A percentile compares a stretch with the other conserved stretches of the same genome.
phyloP scores from a whole-genome alignment of 1,139 yeast genomes.

The Citeromyces hawaiiensis region DNA sequence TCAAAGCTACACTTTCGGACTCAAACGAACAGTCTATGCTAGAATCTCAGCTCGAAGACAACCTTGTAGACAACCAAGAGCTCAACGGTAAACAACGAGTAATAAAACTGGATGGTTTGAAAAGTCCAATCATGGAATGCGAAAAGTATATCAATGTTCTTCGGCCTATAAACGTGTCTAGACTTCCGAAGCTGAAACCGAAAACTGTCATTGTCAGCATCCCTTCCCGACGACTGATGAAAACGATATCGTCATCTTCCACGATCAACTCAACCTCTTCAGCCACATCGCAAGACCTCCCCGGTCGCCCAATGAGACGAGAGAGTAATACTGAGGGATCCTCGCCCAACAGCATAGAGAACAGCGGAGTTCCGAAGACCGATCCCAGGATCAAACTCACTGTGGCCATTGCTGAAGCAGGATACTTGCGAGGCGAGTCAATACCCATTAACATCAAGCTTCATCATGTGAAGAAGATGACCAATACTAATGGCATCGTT shows the following conservation, averaged over 20 bases:
- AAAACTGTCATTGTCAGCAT: conserved; percentile 49
- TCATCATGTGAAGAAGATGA: conserved; percentile 57
- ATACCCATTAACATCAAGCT: conserved; percentile 59
- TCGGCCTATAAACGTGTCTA: conserved; percentile 63
- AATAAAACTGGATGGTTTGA: background rate
- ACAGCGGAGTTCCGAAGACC: conserved; percentile 3
- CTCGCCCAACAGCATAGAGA: conserved; percentile 1
- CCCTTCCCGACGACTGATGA: conserved; percentile 15
- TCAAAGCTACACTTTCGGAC: conserved; percentile 42
- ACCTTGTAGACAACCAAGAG: background rate
- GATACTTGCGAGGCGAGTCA: conserved; percentile 66
- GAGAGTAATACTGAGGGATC: background rate
- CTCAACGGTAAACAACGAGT: conserved; percentile 1
- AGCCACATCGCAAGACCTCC: conserved; percentile 11
- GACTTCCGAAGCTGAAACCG: conserved; percentile 53
- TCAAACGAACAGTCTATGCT: background rate
- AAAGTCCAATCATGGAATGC: conserved; percentile 24
- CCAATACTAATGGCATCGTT: conserved; percentile 65
- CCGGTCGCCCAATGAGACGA: background rate
- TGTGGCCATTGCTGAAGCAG: conserved; percentile 51
- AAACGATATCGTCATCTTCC: conserved; percentile 37
- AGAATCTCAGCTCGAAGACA: background rate
- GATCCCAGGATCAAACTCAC: conserved; percentile 30
- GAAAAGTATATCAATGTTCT: conserved; percentile 47
- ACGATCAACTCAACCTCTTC: conserved; percentile 25